Evolutionary conservation across 768 basidiomycete species (phyloP).

Genomic region (Psilocybe sp.): DNA sequence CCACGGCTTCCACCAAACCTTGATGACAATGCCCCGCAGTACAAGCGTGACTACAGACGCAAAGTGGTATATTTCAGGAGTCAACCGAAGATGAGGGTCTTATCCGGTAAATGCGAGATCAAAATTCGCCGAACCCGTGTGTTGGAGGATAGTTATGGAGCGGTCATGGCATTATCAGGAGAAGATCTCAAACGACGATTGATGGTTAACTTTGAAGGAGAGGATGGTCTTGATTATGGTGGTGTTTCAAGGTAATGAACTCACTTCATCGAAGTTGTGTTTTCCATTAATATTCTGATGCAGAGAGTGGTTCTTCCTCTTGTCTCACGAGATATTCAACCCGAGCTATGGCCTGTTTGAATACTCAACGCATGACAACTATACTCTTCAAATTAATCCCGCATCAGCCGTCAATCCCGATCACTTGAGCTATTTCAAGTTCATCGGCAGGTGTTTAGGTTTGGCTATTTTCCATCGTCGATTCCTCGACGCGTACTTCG

Average conservation of each 20-base stretch:
- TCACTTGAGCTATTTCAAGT: conserved; percentile 78
- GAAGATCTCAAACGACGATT: conserved; percentile 68
- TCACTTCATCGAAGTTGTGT: neutral
- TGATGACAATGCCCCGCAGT: conserved; percentile 90
- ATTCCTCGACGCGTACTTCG: conserved; percentile 79
- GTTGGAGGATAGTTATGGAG: conserved; percentile 82
- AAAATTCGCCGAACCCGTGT: conserved; percentile 79
- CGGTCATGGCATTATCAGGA: conserved; percentile 78
- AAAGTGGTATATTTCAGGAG: conserved; percentile 93
- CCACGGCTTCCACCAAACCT: conserved; percentile 80
- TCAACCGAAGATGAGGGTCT: conserved; percentile 79
- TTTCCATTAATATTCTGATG: neutral
- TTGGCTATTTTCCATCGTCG: conserved; percentile 76
- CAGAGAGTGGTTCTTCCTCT: conserved; percentile 85
- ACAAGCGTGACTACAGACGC: conserved; percentile 89
- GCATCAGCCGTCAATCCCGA: conserved; percentile 75
- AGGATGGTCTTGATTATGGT: conserved; percentile 79
- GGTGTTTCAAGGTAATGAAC: conserved; percentile 63
- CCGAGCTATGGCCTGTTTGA: conserved; percentile 82
- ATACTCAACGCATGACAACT: conserved; percentile 78
- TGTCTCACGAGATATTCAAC: conserved; percentile 82
- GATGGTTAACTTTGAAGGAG: conserved; percentile 75
- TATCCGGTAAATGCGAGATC: conserved; percentile 82
- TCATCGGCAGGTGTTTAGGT: conserved; percentile 72
- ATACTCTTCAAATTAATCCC: conserved; percentile 78